A percentile compares a stretch with the other conserved stretches of the same genome.
These are phyloP conservation scores for Diplodia scrobiculata DNA, from an alignment of 2,329 filamentous ascomycete species.

Conservation along the genomic window DNA sequence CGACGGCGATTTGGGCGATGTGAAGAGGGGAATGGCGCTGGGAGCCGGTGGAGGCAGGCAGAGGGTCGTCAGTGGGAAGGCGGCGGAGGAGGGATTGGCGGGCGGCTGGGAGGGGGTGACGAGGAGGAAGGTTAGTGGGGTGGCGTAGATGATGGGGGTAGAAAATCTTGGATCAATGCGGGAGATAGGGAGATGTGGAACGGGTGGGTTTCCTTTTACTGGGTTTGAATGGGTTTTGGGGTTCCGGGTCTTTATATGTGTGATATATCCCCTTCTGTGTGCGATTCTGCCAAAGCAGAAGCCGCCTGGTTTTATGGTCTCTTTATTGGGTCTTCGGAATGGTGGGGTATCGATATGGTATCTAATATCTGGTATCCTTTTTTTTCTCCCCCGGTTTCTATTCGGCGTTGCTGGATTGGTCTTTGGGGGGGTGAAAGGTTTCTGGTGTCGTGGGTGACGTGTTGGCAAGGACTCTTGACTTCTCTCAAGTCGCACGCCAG, in stretches of 20 bases:
- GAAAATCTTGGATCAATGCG: neutral
- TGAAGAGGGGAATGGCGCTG: slow-evolving; percentile 34
- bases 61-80: slow-evolving; percentile 70
- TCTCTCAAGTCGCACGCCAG: neutral
- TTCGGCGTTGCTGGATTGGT: neutral
- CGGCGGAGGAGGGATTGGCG: slow-evolving; percentile 69
- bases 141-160: slow-evolving; percentile 30
- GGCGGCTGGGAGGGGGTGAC: slow-evolving; percentile 38
- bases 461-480: neutral
- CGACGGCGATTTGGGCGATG: slow-evolving; percentile 42
- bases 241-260: neutral
- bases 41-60: slow-evolving; percentile 33
- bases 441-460: neutral
- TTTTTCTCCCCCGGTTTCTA: neutral
- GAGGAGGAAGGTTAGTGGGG: slow-evolving; percentile 48
- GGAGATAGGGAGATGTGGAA: neutral
- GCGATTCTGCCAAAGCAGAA: neutral
- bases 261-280: neutral
- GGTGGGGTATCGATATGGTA: neutral
- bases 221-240: neutral
- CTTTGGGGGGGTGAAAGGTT: neutral
- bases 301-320: neutral
- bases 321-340: neutral
- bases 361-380: neutral
- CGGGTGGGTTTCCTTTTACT: neutral